Percentiles rank a stretch among this genome's conserved stretches.
phyloP scores from a whole-genome alignment of 2,329 filamentous ascomycete species.

The Rhinocladiella mackenziei region DNA sequence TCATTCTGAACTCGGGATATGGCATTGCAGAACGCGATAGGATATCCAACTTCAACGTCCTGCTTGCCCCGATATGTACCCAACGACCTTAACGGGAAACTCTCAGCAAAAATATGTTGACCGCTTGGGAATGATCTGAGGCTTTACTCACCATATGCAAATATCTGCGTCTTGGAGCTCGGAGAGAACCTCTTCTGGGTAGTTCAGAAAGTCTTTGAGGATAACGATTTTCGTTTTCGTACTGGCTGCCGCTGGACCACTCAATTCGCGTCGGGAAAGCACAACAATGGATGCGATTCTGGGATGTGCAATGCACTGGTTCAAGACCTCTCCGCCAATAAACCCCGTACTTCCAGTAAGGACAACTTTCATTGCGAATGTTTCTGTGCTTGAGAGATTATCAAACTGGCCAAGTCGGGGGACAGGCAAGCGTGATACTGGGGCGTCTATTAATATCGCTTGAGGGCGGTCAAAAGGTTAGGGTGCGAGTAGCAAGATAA shows the following conservation, averaged over 20 bases:
- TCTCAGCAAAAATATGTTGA: too few species aligned
- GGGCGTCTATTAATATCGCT: too few species aligned
- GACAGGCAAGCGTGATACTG: too few species aligned
- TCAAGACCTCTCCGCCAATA: constrained; percentile 53
- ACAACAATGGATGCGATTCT: constrained; percentile 52
- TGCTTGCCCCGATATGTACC: constrained; percentile 10
- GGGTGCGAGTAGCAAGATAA: too few species aligned
- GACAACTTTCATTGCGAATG: constrained; percentile 62
- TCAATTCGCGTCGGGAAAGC: constrained; percentile 46
- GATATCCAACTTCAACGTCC: constrained; percentile 16
- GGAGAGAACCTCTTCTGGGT: constrained; percentile 44
- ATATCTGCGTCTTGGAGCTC: constrained; percentile 43
- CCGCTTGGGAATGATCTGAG: too few species aligned
- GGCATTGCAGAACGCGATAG: constrained; percentile 16
- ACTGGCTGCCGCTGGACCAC: constrained; percentile 41
- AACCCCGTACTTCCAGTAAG: constrained; percentile 57
- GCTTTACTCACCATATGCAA: constrained; percentile 44
- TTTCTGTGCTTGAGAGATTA: too few species aligned
- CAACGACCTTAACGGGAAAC: neutral
- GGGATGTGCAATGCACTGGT: constrained; percentile 48
- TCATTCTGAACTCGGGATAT: constrained; percentile 7
- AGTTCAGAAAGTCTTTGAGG: constrained; percentile 53
- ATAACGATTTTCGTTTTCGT: constrained; percentile 51
- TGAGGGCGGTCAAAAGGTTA: too few species aligned
- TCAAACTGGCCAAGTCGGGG: too few species aligned